Base-by-base conservation (phyloP, 2,329 filamentous ascomycete species). In the Sarocladium oryzae region DNA sequence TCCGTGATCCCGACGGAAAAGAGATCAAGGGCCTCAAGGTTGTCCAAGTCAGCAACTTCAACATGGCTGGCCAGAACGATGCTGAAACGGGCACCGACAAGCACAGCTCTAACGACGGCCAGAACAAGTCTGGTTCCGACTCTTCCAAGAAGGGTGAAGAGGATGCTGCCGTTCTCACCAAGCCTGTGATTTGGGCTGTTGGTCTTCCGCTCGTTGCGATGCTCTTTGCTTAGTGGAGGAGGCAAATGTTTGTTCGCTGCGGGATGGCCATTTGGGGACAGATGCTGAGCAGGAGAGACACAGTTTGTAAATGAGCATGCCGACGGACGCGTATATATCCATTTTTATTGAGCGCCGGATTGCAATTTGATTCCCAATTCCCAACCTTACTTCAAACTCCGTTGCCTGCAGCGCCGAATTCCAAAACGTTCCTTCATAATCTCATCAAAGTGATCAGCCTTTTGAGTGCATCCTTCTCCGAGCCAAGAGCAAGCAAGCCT, bases 1-100 rank as follows among this genome's bases (percentile, higher is more conserved):
- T 76, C 59, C 64, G 59, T 52, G 69, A 72, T 54, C 61, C 64
- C 4, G 61, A 70, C 30, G 73, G 73, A 54, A 69, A 65, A 16
- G 60, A 56, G 36, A 57, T 81, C 51, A 66, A 63, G 38, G 63
- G 64, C 60, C 71, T 82, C 45, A 71, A 72, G 53, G 75, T 81
- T 49, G 67, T 70, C 54, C 69, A 69, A 20, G 66, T 78, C 2
- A 54, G 59, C n/a, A 64, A 70, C 51, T 66, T 67, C 59, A 79
- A 79, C 67, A 63, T 64, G 56, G 65, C 68, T 11, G 74, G 74
- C 58, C 70, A 64, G 58, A 75, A 75, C 63, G 61, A 59, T 15
- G 62, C 62, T 50, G 56, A 65, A 37, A 70, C 66, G 33, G 64
- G 64, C 26, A 53, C 51, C 28, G 55, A 49, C 20, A 37, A 53